Conservation (phyloP, 768 basidiomycete genomes). For the Tulasnella calospora region DNA sequence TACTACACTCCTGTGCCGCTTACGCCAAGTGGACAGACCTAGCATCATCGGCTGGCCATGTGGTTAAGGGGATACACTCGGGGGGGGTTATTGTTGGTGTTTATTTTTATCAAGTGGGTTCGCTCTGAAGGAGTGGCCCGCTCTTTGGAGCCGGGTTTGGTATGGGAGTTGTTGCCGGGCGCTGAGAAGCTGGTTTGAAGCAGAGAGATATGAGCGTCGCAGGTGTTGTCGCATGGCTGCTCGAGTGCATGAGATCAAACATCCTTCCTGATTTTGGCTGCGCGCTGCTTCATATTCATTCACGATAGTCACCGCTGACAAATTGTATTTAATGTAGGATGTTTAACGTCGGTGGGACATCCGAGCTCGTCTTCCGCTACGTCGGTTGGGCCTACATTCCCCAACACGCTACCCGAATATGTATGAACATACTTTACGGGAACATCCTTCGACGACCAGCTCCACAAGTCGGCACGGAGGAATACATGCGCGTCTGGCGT, state of each 20-base stretch:
- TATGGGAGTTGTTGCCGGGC: neutral
- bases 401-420: slow-evolving; percentile 51
- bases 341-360: neutral
- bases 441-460: slow-evolving; percentile 37
- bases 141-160: neutral
- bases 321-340: neutral
- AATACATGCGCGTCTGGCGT: slow-evolving; percentile 24
- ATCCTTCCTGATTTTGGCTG: slow-evolving; percentile 5
- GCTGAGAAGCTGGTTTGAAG: neutral
- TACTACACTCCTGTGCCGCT: slow-evolving; percentile 11
- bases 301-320: neutral
- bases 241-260: slow-evolving; percentile 14
- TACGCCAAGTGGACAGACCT: slow-evolving; percentile 10
- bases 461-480: slow-evolving; percentile 43
- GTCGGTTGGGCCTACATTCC: slow-evolving; percentile 66
- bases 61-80: slow-evolving; percentile 20
- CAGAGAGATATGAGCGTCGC: slow-evolving; percentile 5
- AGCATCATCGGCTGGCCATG: slow-evolving; percentile 10
- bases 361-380: slow-evolving; percentile 40
- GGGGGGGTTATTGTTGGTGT: neutral
- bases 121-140: neutral
- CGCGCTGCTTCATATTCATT: neutral
- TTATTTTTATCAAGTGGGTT: neutral
- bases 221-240: neutral
- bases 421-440: slow-evolving; percentile 48